Conservation (phyloP, 2,329 filamentous ascomycete species). For the Akanthomyces lecanii region DNA sequence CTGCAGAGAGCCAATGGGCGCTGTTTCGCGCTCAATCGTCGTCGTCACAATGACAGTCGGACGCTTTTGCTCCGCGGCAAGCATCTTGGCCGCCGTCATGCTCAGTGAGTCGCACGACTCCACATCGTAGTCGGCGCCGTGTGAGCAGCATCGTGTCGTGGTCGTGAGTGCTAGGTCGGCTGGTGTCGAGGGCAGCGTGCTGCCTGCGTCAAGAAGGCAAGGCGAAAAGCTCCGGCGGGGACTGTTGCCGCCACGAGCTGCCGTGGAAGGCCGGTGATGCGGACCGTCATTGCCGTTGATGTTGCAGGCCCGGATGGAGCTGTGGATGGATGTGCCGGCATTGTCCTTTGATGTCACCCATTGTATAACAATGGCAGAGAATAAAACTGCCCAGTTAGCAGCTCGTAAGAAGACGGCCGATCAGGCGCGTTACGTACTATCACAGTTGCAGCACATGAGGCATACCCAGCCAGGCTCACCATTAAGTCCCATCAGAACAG, state of each 20-base stretch:
- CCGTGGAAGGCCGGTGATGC: neutral
- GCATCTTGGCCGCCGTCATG: constrained; percentile 8
- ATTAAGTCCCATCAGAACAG: constrained; percentile 52
- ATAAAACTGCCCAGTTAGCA: constrained; percentile 43
- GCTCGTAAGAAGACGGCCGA: neutral
- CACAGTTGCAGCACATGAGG: constrained; percentile 60
- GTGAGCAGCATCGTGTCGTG: constrained; percentile 20
- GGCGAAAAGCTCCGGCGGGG: neutral
- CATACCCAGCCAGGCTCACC: constrained; percentile 64
- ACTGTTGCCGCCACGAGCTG: neutral
- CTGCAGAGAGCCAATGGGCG: neutral
- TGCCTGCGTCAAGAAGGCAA: neutral
- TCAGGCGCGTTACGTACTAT: constrained; percentile 41
- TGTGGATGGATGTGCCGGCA: constrained; percentile 29
- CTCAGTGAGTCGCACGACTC: constrained; percentile 12
- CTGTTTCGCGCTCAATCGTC: constrained; percentile 13
- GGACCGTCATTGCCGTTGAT: constrained; percentile 10
- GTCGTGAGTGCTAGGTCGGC: constrained; percentile 27
- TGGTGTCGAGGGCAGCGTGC: constrained; percentile 17
- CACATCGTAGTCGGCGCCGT: constrained; percentile 21
- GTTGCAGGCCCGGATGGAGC: constrained; percentile 16
- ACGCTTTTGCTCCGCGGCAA: neutral
- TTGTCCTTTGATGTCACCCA: constrained; percentile 52
- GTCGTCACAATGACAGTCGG: constrained; percentile 15
- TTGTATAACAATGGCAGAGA: constrained; percentile 57